Base-by-base conservation (phyloP, 495 filamentous ascomycete genomes). In the Penicillium desertorum region DNA sequence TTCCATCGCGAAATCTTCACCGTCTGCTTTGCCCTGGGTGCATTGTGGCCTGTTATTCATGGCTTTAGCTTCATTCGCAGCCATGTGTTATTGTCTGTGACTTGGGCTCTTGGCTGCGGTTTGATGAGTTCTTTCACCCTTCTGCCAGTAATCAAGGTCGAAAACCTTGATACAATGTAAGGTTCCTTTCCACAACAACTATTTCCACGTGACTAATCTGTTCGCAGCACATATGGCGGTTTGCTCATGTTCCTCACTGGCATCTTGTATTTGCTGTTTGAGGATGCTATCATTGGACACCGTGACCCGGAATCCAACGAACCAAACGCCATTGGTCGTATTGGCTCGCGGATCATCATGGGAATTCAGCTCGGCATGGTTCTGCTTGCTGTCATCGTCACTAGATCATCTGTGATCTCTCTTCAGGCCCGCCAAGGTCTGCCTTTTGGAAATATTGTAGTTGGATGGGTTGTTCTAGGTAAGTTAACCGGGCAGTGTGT, bases 61-160 rank as follows among this genome's bases (percentile, higher is more conserved):
- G 93, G 94, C 0, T 62, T 76, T 17, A 77, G 77, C 5, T 97
- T 99, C 62, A 59, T 97, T 5, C 73, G 69, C 37, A 66, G 79
- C 30, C 87, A 97, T 67, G 66, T 67, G 11, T 55, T 79, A 10
- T 78, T 96, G n/a, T 80, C 80, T 51, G 75, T 70, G 2, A 86
- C 84, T 3, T 99, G 95, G 95, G 79, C 82, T 11, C 65, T 88
- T 23, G 86, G 87, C 11, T 96, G 92, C 68, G 50, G 82, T 3
- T 69, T 87, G 6, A 98, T 97, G 92, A 92, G 92, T 65, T 79
- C 82, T 22, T 99, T 99, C 63, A 98, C 95, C 19, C 71, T 97
- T 22, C 78, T 99, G 14, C 89, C 92, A 6, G 95, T 87, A 0
- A 83, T 88, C 62, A 99, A 97, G 66, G 76, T 83, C 2, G 95